Conservation (phyloP, 2,329 filamentous ascomycete species). For the Phaeosphaeria sp. region DNA sequence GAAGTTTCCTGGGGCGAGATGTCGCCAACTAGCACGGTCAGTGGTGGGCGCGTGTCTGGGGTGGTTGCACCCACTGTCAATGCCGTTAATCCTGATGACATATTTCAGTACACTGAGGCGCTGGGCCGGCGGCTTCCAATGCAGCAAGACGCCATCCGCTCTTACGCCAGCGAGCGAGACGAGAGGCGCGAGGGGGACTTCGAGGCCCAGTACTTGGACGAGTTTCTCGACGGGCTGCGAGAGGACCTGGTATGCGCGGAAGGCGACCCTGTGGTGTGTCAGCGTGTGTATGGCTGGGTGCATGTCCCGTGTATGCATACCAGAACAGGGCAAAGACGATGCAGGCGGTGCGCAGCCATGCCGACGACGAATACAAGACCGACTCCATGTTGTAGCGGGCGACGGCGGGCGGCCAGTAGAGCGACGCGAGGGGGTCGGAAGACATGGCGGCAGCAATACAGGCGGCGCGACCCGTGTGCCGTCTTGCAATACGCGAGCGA, state of each 20-base stretch:
- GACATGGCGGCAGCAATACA: slow-evolving; percentile 31
- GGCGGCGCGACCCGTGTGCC: slow-evolving; percentile 15
- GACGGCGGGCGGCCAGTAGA: slow-evolving; percentile 44
- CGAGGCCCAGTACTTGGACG: slow-evolving; percentile 88
- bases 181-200: slow-evolving; percentile 88
- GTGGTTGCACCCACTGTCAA: slow-evolving; percentile 69
- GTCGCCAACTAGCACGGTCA: slow-evolving; percentile 72
- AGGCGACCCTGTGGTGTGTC: slow-evolving; percentile 70
- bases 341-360: slow-evolving; percentile 45
- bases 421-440: slow-evolving; percentile 36
- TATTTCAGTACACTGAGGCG: slow-evolving; percentile 79
- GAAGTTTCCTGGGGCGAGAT: slow-evolving; percentile 80
- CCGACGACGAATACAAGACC: slow-evolving; percentile 42
- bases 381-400: slow-evolving; percentile 45
- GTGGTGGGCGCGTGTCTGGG: slow-evolving; percentile 8
- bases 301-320: slow-evolving; percentile 17
- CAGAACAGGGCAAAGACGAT: slow-evolving; percentile 46
- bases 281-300: neutral
- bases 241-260: slow-evolving; percentile 85
- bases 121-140: slow-evolving; percentile 80
- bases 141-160: slow-evolving; percentile 83
- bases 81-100: slow-evolving; percentile 90
- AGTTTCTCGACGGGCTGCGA: slow-evolving; percentile 90
- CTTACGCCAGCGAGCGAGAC: slow-evolving; percentile 91
- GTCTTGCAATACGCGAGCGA: neutral